Evolutionary conservation across 2,329 filamentous ascomycete species (phyloP).

Genomic region (Aphanocladium album): DNA sequence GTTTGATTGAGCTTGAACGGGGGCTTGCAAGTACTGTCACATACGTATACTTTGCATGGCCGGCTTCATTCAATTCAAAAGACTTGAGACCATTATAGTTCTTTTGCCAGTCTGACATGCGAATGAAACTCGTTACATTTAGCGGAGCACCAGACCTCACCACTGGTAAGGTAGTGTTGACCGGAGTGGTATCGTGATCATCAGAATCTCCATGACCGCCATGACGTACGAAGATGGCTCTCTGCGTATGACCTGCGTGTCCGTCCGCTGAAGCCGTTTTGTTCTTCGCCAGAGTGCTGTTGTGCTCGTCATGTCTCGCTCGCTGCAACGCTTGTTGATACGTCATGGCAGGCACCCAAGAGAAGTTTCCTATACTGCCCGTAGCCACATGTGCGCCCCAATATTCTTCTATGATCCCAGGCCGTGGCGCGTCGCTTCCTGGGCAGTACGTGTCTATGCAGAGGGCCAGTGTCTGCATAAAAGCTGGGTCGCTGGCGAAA

Average conservation of each 20-base stretch:
- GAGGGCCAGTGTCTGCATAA: constrained; percentile 29
- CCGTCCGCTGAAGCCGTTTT: neutral
- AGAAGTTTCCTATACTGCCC: constrained; percentile 20
- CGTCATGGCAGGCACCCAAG: constrained; percentile 22
- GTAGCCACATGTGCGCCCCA: constrained; percentile 26
- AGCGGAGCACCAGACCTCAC: constrained; percentile 22
- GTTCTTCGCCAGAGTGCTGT: neutral
- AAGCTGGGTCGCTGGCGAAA: constrained; percentile 24
- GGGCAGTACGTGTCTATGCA: constrained; percentile 30
- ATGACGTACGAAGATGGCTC: constrained; percentile 14
- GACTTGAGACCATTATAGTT: constrained; percentile 49
- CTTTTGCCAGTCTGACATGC: constrained; percentile 24
- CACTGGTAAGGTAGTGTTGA: constrained; percentile 20
- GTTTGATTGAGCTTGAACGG: neutral
- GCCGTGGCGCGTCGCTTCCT: constrained; percentile 16
- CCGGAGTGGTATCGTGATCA: constrained; percentile 9
- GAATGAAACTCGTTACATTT: constrained; percentile 29
- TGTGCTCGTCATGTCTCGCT: constrained; percentile 20
- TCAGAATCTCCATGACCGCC: constrained; percentile 4
- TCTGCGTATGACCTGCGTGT: constrained; percentile 1
- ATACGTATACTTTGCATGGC: constrained; percentile 22
- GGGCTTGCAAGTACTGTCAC: neutral
- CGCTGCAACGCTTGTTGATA: constrained; percentile 24
- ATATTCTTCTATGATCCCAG: constrained; percentile 21
- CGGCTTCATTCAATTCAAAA: constrained; percentile 42